Percentiles rank a stretch among this genome's conserved stretches.
These are phyloP conservation scores for Anacardium occidentale DNA, from an alignment of 345 rosid species.

Conservation along the genomic window DNA sequence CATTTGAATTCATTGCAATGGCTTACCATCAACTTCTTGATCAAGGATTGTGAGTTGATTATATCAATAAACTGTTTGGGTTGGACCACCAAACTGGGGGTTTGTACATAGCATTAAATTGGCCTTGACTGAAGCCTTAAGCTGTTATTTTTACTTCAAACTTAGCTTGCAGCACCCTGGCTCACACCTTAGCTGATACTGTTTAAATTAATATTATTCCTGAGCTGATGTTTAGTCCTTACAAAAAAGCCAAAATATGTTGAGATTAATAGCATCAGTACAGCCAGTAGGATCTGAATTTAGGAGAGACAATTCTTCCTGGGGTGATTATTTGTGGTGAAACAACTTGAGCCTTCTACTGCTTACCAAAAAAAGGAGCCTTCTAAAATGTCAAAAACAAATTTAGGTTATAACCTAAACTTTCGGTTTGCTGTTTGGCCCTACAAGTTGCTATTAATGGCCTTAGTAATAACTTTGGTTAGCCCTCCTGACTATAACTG, in stretches of 20 bases:
- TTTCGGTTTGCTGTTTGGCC: background rate
- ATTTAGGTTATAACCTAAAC: background rate
- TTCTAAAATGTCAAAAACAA: background rate
- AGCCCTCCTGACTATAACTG: background rate
- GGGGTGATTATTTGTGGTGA: background rate
- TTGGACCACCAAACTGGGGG: constrained; percentile 1
- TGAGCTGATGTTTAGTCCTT: background rate
- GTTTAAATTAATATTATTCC: background rate
- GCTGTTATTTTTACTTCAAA: background rate
- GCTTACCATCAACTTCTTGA: background rate
- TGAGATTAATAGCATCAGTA: background rate
- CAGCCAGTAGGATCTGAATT: background rate
- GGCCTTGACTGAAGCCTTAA: background rate
- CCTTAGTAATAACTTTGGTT: background rate
- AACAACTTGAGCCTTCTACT: background rate
- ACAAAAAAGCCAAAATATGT: background rate
- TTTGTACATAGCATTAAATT: background rate
- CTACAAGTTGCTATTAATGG: background rate
- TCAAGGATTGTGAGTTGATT: background rate
- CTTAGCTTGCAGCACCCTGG: constrained; percentile 1
- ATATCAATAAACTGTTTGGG: constrained; percentile 1
- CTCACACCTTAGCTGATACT: background rate
- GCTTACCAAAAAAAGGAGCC: too few relatives aligned
- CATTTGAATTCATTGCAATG: background rate
- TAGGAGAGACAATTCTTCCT: background rate